A percentile compares a stretch with the other conserved stretches of the same genome.
Evolutionary conservation across 768 basidiomycete genomes (phyloP).

Genomic region (Candolleomyces eurysporus): DNA sequence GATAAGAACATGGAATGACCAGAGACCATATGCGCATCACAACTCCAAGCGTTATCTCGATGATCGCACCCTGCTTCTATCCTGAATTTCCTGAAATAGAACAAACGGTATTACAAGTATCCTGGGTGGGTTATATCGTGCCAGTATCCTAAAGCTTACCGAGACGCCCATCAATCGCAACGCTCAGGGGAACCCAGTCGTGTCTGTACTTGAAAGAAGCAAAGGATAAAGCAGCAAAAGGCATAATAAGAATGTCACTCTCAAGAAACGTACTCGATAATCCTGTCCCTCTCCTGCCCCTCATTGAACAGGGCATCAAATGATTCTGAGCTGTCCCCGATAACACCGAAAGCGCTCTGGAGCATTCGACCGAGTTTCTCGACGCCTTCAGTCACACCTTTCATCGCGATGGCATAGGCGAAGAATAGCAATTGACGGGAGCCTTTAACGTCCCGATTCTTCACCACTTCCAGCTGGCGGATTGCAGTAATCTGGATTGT

Average conservation of each 20-base stretch:
- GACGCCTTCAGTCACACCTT: constrained; percentile 88
- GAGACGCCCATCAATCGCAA: too few species aligned
- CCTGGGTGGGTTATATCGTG: too few species aligned
- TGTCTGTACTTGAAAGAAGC: too few species aligned
- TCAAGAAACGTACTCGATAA: constrained; percentile 22
- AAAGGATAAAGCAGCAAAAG: background rate
- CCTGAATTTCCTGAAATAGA: too few species aligned
- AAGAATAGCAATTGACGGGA: constrained; percentile 90
- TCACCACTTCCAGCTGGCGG: constrained; percentile 83
- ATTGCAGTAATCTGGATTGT: constrained; percentile 72
- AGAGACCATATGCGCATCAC: too few species aligned
- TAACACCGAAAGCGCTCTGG: constrained; percentile 91
- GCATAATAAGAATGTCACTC: background rate
- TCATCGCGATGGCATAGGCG: constrained; percentile 92
- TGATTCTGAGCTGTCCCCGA: constrained; percentile 76
- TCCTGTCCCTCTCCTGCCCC: constrained; percentile 17
- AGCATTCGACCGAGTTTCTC: constrained; percentile 77
- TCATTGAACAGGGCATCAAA: constrained; percentile 76
- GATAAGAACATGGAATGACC: too few species aligned
- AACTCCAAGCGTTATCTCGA: too few species aligned
- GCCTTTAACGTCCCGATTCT: constrained; percentile 72
- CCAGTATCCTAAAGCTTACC: too few species aligned
- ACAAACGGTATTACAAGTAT: too few species aligned
- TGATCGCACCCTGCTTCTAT: too few species aligned
- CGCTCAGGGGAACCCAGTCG: too few species aligned